These are phyloP conservation scores for Mycena galericulata DNA, from an alignment of 768 basidiomycete species.

Conservation along the genomic window DNA sequence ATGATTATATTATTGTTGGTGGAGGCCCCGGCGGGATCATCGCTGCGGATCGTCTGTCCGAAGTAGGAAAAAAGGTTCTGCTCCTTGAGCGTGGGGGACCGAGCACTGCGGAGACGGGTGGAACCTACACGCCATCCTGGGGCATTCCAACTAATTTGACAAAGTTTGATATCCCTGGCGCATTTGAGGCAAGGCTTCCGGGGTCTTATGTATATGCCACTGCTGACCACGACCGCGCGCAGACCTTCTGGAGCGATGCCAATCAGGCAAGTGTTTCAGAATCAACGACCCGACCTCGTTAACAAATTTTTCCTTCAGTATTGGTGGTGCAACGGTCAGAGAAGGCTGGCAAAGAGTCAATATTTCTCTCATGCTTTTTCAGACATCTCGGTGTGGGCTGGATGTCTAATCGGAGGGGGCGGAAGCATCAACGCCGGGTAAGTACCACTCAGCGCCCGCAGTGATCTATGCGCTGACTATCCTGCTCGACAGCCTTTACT, in stretches of 20 bases:
- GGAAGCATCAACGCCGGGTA: constrained; percentile 73
- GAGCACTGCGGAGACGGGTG: constrained; percentile 67
- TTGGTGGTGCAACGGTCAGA: constrained; percentile 74
- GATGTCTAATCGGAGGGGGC: constrained; percentile 73
- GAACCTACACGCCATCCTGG: constrained; percentile 67
- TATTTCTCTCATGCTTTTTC: neutral
- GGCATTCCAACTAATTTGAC: constrained; percentile 51
- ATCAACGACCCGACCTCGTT: neutral
- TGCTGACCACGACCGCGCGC: neutral
- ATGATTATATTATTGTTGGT: constrained; percentile 68
- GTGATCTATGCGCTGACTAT: neutral
- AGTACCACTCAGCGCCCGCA: constrained; percentile 28
- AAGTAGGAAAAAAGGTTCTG: constrained; percentile 72
- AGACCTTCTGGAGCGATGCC: constrained; percentile 53
- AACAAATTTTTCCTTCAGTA: constrained; percentile 47
- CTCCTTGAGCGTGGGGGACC: constrained; percentile 75
- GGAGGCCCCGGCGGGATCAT: constrained; percentile 70
- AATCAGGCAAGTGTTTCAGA: neutral
- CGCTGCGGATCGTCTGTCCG: constrained; percentile 67
- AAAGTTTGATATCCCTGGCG: constrained; percentile 50
- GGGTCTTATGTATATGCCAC: neutral
- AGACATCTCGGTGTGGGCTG: constrained; percentile 73
- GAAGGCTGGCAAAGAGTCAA: neutral
- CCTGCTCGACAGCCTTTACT: constrained; percentile 56
- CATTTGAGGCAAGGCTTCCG: constrained; percentile 10